These are phyloP conservation scores for Metschnikowia koreensis DNA, from an alignment of 805 yeast genomes.

Conservation along the genomic window DNA sequence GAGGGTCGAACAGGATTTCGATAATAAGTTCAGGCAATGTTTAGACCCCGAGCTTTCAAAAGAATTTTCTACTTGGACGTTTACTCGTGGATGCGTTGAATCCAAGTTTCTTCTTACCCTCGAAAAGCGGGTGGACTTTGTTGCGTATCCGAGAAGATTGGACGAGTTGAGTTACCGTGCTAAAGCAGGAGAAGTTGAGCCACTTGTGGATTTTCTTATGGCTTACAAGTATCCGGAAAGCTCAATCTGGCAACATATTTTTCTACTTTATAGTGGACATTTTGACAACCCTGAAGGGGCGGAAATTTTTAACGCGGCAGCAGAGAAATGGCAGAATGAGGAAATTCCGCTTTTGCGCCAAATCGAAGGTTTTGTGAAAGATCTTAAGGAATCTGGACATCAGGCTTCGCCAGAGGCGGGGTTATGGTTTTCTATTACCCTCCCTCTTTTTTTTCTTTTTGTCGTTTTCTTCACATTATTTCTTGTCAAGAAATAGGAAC, in stretches of 20 bases:
- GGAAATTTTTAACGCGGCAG: too few species aligned
- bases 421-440: too few species aligned
- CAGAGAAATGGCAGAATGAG: background rate
- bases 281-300: too few species aligned
- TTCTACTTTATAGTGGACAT: background rate
- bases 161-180: background rate
- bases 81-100: background rate
- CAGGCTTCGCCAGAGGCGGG: too few species aligned
- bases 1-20: background rate
- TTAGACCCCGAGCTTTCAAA: background rate
- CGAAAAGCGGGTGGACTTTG: too few species aligned
- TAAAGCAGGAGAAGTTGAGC: background rate
- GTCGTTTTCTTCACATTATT: too few species aligned
- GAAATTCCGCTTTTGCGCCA: background rate
- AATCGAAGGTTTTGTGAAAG: background rate
- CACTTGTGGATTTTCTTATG: background rate
- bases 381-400: background rate
- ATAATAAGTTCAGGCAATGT: background rate
- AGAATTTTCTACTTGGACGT: background rate
- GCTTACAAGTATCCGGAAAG: background rate
- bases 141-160: background rate
- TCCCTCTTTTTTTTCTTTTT: too few species aligned
- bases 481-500: too few species aligned
- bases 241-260: background rate
- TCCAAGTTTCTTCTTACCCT: background rate